A percentile compares a stretch with the other conserved stretches of the same genome.
phyloP scores from a whole-genome alignment of 768 basidiomycete genomes.

The Phaeotremella fagi region DNA sequence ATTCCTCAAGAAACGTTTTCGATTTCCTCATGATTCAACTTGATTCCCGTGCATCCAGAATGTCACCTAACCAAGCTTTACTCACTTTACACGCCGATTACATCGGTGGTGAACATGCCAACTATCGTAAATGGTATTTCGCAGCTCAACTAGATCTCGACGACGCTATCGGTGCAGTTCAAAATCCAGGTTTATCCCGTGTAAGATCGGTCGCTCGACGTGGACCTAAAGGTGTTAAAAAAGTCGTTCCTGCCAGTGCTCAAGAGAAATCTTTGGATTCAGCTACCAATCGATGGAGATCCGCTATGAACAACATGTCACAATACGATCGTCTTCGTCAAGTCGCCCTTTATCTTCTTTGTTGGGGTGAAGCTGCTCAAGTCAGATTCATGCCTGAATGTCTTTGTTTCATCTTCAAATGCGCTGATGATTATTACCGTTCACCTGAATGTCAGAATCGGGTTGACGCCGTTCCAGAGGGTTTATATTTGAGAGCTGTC shows the following conservation, averaged over 20 bases:
- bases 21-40: constrained; percentile 97
- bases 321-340: constrained; percentile 96
- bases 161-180: constrained; percentile 85
- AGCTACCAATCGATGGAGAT: constrained; percentile 87
- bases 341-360: constrained; percentile 87
- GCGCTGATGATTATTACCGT: constrained; percentile 98
- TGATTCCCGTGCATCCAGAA: constrained; percentile 92
- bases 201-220: constrained; percentile 72
- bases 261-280: constrained; percentile 74
- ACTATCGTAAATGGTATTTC: constrained; percentile 99
- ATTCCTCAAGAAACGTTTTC: constrained; percentile 58
- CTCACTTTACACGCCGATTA: constrained; percentile 97
- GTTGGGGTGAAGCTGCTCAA: constrained; percentile 98
- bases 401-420: constrained; percentile 99
- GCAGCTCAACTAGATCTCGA: constrained; percentile 98
- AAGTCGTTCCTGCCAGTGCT: constrained; percentile 51
- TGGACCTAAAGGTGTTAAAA: constrained; percentile 51
- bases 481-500: constrained; percentile 84
- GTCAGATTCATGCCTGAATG: constrained; percentile 95
- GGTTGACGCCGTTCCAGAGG: constrained; percentile 86
- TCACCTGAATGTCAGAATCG: constrained; percentile 95
- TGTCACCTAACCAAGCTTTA: constrained; percentile 93
- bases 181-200: constrained; percentile 83
- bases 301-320: constrained; percentile 98
- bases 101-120: constrained; percentile 95